A percentile compares a stretch with the other conserved stretches of the same genome.
These are phyloP conservation scores for Anthostomella pinea DNA, from an alignment of 2,329 filamentous ascomycete genomes.

Conservation along the genomic window DNA sequence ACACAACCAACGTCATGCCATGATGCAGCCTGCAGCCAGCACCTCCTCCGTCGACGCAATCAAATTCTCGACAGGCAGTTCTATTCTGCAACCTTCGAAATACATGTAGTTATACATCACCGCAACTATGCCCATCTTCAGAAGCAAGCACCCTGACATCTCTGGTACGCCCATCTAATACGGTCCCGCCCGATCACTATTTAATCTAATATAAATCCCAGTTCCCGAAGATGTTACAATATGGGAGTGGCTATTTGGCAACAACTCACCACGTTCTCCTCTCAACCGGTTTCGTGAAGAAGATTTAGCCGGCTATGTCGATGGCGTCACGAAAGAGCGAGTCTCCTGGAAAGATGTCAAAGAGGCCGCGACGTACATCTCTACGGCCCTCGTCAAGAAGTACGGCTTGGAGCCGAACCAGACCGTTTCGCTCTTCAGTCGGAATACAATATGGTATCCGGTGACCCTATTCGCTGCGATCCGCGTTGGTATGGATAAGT, in stretches of 20 bases:
- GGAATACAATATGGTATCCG: slow-evolving; percentile 67
- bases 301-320: slow-evolving; percentile 29
- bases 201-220: slow-evolving; percentile 4
- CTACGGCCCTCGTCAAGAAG: slow-evolving; percentile 55
- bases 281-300: slow-evolving; percentile 20
- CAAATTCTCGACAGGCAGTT: no score
- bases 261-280: slow-evolving; percentile 18
- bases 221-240: slow-evolving; percentile 22
- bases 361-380: slow-evolving; percentile 54
- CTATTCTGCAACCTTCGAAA: no score
- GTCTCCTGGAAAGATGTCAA: slow-evolving; percentile 59
- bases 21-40: no score
- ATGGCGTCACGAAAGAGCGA: slow-evolving; percentile 57
- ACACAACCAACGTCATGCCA: no score
- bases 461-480: slow-evolving; percentile 55
- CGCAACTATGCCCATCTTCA: slow-evolving; percentile 22
- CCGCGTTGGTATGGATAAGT: slow-evolving; percentile 32
- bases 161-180: slow-evolving; percentile 13
- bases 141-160: slow-evolving; percentile 22
- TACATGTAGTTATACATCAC: no score
- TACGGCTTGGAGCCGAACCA: slow-evolving; percentile 54
- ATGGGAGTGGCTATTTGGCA: slow-evolving; percentile 25
- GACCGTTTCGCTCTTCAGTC: slow-evolving; percentile 59
- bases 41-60: no score
- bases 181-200: not conserved